phyloP scores from a whole-genome alignment of 768 basidiomycete species.

The Dioszegia crocea region DNA sequence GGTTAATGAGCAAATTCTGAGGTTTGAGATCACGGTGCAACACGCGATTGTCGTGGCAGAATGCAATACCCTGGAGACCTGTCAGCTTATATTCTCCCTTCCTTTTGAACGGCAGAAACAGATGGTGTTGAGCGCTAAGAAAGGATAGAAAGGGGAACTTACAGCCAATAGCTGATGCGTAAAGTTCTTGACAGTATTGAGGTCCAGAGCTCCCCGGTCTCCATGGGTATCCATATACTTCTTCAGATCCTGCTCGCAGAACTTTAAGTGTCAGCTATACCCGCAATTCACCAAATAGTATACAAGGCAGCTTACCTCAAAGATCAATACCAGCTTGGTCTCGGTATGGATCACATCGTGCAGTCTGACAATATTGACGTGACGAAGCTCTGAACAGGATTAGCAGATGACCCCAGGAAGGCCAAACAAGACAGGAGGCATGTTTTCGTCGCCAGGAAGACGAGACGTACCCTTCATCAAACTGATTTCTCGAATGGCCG shows the following conservation, averaged over 20 bases:
- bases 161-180: constrained; percentile 91
- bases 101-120: too few relatives aligned
- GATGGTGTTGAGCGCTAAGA: too few relatives aligned
- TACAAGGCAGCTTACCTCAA: constrained; percentile 57
- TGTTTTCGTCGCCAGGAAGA: not conserved
- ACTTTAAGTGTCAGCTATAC: constrained; percentile 49
- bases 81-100: not conserved
- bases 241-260: constrained; percentile 95
- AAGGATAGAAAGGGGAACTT: constrained; percentile 5
- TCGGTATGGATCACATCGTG: constrained; percentile 99
- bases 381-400: constrained; percentile 71
- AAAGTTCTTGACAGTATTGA: constrained; percentile 83
- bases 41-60: constrained; percentile 97
- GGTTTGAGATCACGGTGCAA: constrained; percentile 97
- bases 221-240: constrained; percentile 99
- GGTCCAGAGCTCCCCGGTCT: constrained; percentile 79
- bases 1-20: constrained; percentile 94
- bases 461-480: constrained; percentile 69
- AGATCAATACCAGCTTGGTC: constrained; percentile 94
- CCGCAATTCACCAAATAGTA: too few relatives aligned
- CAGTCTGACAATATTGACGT: constrained; percentile 95
- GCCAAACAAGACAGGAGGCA: not conserved
- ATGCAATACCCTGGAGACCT: constrained; percentile 76
- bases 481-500: constrained; percentile 97
- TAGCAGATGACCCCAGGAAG: not conserved